Evolutionary conservation across 176 grass and related monocot species (phyloP), one percentile per base, ranked within the genome.

Genomic region (Triticum monococcum): DNA sequence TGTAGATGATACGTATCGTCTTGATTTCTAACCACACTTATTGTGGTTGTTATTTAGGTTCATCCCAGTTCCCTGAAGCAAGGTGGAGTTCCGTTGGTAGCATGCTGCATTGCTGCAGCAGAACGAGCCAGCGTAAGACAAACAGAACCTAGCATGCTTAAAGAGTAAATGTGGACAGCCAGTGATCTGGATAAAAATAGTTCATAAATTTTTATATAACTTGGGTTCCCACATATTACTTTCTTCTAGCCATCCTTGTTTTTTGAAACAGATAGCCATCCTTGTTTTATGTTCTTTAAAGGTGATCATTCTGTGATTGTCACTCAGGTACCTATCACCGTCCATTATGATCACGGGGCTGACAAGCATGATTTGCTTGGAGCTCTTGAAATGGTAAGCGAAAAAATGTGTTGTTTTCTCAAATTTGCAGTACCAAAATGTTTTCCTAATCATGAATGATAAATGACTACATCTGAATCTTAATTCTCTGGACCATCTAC

Each of bases 341-440:
- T 98, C 86, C 96, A 98, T 85, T 94, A 89, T 89, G 96, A 98
- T 83, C 96, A 98, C 43, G 96, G 96, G 9, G 91, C 72, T 87
- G 92, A 86, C 77, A 98, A 91, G 84, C 77, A 85, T 81, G 92
- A 98, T 67, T 86, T 98, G 41, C 86, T 96, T 87, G 84, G 94
- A 88, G 91, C 88, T 92, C 90, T 98, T 87, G 96, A 98, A 75
- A 87, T 92, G 93, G 96, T 96, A 92, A 40, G 80, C 63, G 31
- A 86, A 52, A 81, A 79, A 7, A 79, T 78, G 18, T 8, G 60
- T 81, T 61, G 8, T 80, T 85, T 66, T 37, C 37, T 70, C 23
- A 77, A 77, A 35, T 54, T 85, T 88, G 24, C 10, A 20, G 40
- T 71, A 84, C 40, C 60, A 84, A 79, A 83, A 75, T 69, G 17